Percentiles rank a stretch among this genome's conserved stretches.
Evolutionary conservation across 345 rosid genomes (phyloP).

Genomic region (Camelina sativa): DNA sequence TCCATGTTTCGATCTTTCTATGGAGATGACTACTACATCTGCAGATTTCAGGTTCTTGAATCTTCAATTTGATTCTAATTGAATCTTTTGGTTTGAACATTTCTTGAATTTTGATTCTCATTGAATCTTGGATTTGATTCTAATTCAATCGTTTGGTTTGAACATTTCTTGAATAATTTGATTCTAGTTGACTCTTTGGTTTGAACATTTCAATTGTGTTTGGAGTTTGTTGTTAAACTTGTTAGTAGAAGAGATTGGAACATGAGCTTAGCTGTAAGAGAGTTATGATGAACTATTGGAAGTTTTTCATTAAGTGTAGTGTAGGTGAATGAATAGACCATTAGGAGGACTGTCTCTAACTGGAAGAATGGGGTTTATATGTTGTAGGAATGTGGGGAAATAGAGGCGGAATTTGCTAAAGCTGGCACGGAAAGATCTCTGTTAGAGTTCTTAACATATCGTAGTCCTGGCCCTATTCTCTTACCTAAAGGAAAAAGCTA

Average conservation of each 20-base stretch:
- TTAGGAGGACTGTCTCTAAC: slow-evolving; percentile 1
- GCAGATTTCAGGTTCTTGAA: slow-evolving; percentile 39
- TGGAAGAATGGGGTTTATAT: background rate
- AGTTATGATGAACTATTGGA: background rate
- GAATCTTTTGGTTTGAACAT: background rate
- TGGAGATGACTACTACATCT: slow-evolving; percentile 47
- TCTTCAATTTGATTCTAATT: no score
- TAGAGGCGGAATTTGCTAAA: slow-evolving; percentile 64
- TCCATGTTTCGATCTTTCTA: slow-evolving; percentile 21
- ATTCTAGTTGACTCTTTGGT: background rate
- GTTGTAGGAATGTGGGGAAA: slow-evolving; percentile 63
- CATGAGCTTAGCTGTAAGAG: no score
- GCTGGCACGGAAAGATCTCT: slow-evolving; percentile 57
- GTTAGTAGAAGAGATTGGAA: background rate
- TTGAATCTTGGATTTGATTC: no score
- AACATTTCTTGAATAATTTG: background rate
- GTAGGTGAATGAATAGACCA: slow-evolving; percentile 14
- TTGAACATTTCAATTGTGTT: background rate
- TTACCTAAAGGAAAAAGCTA: slow-evolving; percentile 64
- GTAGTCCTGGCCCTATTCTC: slow-evolving; percentile 58
- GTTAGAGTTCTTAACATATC: slow-evolving; percentile 50
- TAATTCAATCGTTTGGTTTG: background rate
- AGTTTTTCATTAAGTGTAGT: slow-evolving; percentile 1
- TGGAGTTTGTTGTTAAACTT: background rate
- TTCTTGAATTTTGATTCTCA: no score